Evolutionary conservation across 805 yeast genomes (phyloP).

Genomic region (Candida patagonica): DNA sequence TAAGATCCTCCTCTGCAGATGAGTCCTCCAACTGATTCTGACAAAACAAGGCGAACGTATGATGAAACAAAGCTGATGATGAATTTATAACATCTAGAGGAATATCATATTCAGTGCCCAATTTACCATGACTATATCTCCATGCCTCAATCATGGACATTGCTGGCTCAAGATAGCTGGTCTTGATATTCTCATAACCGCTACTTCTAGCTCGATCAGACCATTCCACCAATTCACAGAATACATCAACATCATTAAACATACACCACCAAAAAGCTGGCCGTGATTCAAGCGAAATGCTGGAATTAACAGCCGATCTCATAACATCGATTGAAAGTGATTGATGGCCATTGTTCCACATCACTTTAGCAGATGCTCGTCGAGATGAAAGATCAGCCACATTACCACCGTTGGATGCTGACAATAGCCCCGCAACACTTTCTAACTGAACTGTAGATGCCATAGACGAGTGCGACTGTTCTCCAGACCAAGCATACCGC

Average conservation of each 20-base stretch:
- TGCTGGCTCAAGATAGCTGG: conserved; percentile 46
- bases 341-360: conserved; percentile 58
- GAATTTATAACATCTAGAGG: background rate
- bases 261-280: conserved; percentile 2
- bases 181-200: conserved; percentile 48
- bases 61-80: conserved; percentile 39
- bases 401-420: background rate
- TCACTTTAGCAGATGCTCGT: conserved; percentile 46
- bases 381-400: conserved; percentile 22
- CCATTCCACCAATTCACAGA: conserved; percentile 46
- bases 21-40: conserved; percentile 48
- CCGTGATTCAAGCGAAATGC: conserved; percentile 3
- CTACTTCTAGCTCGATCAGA: conserved; percentile 61
- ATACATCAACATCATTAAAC: conserved; percentile 6
- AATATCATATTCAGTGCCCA: background rate
- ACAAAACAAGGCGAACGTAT: conserved; percentile 64
- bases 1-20: conserved; percentile 36
- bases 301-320: conserved; percentile 23
- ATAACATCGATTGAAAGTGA: conserved; percentile 49
- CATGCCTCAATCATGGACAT: conserved; percentile 12
- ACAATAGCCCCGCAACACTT: background rate
- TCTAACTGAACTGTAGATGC: conserved; percentile 19
- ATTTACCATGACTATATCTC: too few species aligned
- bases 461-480: conserved; percentile 19
- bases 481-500: conserved; percentile 12